Base-by-base conservation (phyloP, 805 yeast genomes). In the Wickerhamiella alocasiicola region DNA sequence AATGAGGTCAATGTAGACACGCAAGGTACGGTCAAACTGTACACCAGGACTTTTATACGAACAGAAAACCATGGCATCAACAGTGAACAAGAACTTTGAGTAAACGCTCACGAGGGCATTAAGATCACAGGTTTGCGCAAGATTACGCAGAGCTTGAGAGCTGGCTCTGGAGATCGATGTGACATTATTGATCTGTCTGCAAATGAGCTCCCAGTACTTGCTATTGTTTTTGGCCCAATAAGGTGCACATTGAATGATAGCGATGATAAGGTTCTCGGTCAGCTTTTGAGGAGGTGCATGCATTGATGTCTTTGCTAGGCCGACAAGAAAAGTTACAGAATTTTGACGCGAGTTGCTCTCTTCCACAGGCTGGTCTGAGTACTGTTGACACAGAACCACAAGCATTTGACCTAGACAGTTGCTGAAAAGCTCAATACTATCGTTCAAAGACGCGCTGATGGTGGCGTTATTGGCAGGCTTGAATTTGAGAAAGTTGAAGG, bases 71-170 rank as follows among this genome's bases (percentile, higher is more conserved):
- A 49, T 48, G 35, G 84, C 95, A 47, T 77, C 82, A 45, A 81
- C 73, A 49, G 76, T 76, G 58, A 87, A 83, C 1, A 94, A 82
- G 44, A 74, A 73, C 49, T 81, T 76, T 0, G 94, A 82, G 63
- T 78, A 84, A 18, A 75, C 70, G 1, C 82, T 78, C 31, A 85
- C 70, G 30, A 87, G 63, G 1, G 73, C 68, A 35, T 78, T 73
- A 0, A 94, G 80, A 47, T 80, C 79, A 45, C 70, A 74, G 36
- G 72, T 73, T 1, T 77, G 64, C 1, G 93, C 84, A 18, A 88
- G 56, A 18, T 69, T 66, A 45, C 72, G 77, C 39, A 87, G 60
- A 1, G 94, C 72, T 33, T 63, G 65, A 9, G 74, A 64, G 1
- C 91, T 72, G 24, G 85, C 78, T 13, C 63, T 60, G 1, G 85